These are phyloP conservation scores for Neurospora sp. DNA, from an alignment of 495 filamentous ascomycete species.

Conservation along the genomic window DNA sequence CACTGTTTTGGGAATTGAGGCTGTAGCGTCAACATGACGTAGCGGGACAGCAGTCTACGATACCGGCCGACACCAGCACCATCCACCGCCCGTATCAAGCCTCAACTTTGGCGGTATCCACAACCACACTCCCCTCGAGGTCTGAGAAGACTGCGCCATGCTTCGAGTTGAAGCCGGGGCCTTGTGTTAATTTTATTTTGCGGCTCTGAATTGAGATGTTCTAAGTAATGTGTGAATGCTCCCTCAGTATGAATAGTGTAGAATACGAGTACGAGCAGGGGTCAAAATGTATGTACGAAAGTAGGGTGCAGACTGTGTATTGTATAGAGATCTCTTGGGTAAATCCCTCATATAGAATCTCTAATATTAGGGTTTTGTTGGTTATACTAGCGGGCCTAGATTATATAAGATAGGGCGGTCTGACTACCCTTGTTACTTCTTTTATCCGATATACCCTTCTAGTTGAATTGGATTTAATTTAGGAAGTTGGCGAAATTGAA, in stretches of 20 bases:
- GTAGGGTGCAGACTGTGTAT: too few species aligned
- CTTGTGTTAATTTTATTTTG: background rate
- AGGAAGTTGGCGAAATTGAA: too few species aligned
- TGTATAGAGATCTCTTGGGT: too few species aligned
- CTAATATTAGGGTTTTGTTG: too few species aligned
- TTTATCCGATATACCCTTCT: too few species aligned
- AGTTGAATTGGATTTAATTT: too few species aligned
- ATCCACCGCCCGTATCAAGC: background rate
- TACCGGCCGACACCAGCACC: background rate
- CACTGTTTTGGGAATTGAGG: background rate
- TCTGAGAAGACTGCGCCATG: background rate
- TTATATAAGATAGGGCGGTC: too few species aligned
- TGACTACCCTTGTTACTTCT: too few species aligned
- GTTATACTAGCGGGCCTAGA: too few species aligned
- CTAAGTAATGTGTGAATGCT: background rate
- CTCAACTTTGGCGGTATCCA: background rate
- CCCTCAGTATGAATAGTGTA: background rate
- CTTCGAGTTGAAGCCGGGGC: background rate
- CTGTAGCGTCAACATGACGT: background rate
- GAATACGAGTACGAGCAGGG: too few species aligned
- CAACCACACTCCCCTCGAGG: background rate
- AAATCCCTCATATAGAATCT: too few species aligned
- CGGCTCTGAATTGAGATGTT: background rate
- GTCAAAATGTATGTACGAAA: too few species aligned
- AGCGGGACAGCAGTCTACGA: background rate